Evolutionary conservation across 2,329 filamentous ascomycete species (phyloP).

Genomic region (Penicillium fuscoglaucum): DNA sequence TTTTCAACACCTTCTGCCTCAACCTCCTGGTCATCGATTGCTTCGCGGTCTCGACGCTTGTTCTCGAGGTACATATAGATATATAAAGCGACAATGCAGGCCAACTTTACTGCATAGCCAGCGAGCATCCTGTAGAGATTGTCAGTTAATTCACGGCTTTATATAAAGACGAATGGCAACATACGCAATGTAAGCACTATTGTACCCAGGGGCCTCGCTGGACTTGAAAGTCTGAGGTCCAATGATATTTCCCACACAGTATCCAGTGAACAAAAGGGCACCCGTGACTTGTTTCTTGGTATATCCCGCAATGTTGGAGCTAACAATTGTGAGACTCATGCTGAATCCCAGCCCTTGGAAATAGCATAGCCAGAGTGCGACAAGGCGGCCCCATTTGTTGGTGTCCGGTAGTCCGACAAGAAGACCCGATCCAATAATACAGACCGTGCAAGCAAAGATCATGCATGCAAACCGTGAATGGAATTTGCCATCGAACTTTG

Average conservation of each 20-base stretch:
- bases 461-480: constrained; percentile 57
- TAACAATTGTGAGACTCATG: constrained; percentile 56
- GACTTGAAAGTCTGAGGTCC: constrained; percentile 56
- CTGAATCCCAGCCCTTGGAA: constrained; percentile 57
- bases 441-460: constrained; percentile 57
- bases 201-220: constrained; percentile 52
- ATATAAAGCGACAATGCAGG: constrained; percentile 53
- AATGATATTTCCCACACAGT: constrained; percentile 57
- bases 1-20: constrained; percentile 55
- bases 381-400: constrained; percentile 59
- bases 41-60: constrained; percentile 54
- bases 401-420: constrained; percentile 53
- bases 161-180: neutral
- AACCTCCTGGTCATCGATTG: constrained; percentile 41
- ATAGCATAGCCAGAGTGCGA: constrained; percentile 59
- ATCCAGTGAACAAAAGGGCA: constrained; percentile 54
- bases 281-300: constrained; percentile 58
- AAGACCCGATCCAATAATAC: constrained; percentile 54
- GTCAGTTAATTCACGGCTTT: constrained; percentile 1
- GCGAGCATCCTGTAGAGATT: constrained; percentile 51
- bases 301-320: constrained; percentile 55
- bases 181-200: constrained; percentile 35
- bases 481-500: constrained; percentile 47
- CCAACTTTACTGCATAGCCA: constrained; percentile 56
- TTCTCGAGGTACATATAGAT: constrained; percentile 58